These are phyloP conservation scores for Mucor lusitanicus DNA, from an alignment of 371 early-diverging fungal genomes.

Conservation along the genomic window DNA sequence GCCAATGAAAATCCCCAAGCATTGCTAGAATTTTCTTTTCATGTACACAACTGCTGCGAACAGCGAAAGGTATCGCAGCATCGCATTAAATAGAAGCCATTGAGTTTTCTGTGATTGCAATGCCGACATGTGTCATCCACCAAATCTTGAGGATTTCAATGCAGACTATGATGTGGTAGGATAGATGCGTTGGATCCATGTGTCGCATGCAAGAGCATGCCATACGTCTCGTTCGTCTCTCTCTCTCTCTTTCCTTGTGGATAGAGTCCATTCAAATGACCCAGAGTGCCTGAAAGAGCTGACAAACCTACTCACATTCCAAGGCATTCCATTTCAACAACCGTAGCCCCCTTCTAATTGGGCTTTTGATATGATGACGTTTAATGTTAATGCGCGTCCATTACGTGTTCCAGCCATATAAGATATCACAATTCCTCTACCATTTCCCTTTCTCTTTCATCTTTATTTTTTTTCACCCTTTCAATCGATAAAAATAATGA, in stretches of 20 bases:
- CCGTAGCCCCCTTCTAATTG: constrained; percentile 3
- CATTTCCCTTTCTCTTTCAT: constrained; percentile 4
- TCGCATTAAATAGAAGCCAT: not conserved
- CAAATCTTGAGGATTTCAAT: not conserved
- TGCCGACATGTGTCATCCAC: not conserved
- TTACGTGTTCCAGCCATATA: not conserved
- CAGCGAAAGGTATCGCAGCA: not conserved
- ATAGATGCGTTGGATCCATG: not conserved
- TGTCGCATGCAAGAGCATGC: not conserved
- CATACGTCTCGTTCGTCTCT: not conserved
- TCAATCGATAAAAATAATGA: constrained; percentile 14
- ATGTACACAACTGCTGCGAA: too few relatives aligned
- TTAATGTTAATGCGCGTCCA: constrained; percentile 5
- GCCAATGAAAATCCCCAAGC: not conserved
- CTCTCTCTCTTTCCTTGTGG: not conserved
- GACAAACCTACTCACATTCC: not conserved
- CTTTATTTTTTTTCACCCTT: constrained; percentile 4
- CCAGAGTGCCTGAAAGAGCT: not conserved
- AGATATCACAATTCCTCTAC: not conserved
- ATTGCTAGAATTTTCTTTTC: not conserved
- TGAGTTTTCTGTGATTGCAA: not conserved
- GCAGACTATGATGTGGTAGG: not conserved
- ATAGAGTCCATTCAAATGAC: too few relatives aligned
- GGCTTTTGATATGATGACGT: not conserved
- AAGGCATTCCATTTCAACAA: constrained; percentile 3